Evolutionary conservation across 805 yeast genomes (phyloP).

Genomic region (Ascoidea tarda): DNA sequence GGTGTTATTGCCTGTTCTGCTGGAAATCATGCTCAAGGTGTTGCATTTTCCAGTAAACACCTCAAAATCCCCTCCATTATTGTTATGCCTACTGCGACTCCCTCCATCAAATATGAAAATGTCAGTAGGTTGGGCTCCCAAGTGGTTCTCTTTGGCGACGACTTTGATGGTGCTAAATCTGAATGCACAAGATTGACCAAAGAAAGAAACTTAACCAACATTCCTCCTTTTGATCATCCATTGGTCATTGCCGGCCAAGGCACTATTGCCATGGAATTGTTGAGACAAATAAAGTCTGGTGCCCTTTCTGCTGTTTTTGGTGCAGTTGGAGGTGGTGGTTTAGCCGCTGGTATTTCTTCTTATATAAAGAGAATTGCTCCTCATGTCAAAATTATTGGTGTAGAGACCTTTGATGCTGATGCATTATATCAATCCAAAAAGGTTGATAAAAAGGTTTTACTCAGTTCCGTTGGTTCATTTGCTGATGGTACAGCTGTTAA

Average conservation of each 20-base stretch:
- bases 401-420: slow-evolving; percentile 91
- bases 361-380: slow-evolving; percentile 94
- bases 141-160: slow-evolving; percentile 87
- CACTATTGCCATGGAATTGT: slow-evolving; percentile 84
- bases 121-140: slow-evolving; percentile 89
- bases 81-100: slow-evolving; percentile 97
- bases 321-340: slow-evolving; percentile 96
- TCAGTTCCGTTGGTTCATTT: slow-evolving; percentile 79
- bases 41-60: slow-evolving; percentile 79
- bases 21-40: slow-evolving; percentile 99
- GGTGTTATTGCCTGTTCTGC: slow-evolving; percentile 99
- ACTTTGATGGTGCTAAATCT: slow-evolving; percentile 86
- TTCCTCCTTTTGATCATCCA: slow-evolving; percentile 99
- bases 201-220: slow-evolving; percentile 66
- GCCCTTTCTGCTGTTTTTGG: slow-evolving; percentile 78
- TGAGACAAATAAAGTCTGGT: slow-evolving; percentile 72
- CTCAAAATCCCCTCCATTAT: slow-evolving; percentile 88
- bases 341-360: slow-evolving; percentile 80
- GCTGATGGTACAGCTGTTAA: slow-evolving; percentile 99
- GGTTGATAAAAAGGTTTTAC: slow-evolving; percentile 34
- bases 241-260: slow-evolving; percentile 98
- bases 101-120: slow-evolving; percentile 84
- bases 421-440: slow-evolving; percentile 69
- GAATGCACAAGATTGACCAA: slow-evolving; percentile 67
- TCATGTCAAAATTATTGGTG: slow-evolving; percentile 91